Evolutionary conservation across 352 stramenopile genomes (phyloP).

Genomic region (Pythium phragmiticola): DNA sequence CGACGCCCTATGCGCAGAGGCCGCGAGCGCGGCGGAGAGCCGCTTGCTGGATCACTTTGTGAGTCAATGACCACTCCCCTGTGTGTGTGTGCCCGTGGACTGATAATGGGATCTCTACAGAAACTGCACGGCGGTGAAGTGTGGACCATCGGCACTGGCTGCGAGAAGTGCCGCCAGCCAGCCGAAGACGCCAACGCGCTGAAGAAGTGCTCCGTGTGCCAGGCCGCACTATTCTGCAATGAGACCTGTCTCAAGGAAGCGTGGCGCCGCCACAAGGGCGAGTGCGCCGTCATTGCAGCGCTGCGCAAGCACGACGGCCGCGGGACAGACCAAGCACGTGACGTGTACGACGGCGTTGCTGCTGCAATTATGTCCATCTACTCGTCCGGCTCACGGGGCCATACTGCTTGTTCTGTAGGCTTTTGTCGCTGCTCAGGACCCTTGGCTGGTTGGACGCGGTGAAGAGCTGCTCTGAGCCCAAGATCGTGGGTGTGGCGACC

Average conservation of each 20-base stretch:
- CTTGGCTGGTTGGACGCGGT: slow-evolving; percentile 35
- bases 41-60: slow-evolving; percentile 75
- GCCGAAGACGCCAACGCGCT: slow-evolving; percentile 42
- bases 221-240: slow-evolving; percentile 61
- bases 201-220: slow-evolving; percentile 65
- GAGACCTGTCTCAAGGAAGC: slow-evolving; percentile 58
- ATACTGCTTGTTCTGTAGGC: slow-evolving; percentile 26
- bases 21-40: slow-evolving; percentile 56
- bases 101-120: slow-evolving; percentile 15
- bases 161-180: slow-evolving; percentile 53
- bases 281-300: slow-evolving; percentile 58
- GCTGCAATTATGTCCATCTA: not conserved
- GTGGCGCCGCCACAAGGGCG: slow-evolving; percentile 59
- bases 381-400: not conserved
- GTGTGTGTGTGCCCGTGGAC: not conserved
- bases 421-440: slow-evolving; percentile 36
- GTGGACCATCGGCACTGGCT: slow-evolving; percentile 62
- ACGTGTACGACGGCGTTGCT: not conserved
- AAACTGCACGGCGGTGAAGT: slow-evolving; percentile 72
- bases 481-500: slow-evolving; percentile 46
- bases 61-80: not conserved
- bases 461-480: slow-evolving; percentile 41
- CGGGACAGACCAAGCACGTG: not conserved
- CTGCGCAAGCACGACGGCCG: slow-evolving; percentile 34
- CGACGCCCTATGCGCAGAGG: slow-evolving; percentile 62